These are phyloP conservation scores for Fagopyrum esculentum DNA, from an alignment of 148 eudicot species.

Conservation along the genomic window DNA sequence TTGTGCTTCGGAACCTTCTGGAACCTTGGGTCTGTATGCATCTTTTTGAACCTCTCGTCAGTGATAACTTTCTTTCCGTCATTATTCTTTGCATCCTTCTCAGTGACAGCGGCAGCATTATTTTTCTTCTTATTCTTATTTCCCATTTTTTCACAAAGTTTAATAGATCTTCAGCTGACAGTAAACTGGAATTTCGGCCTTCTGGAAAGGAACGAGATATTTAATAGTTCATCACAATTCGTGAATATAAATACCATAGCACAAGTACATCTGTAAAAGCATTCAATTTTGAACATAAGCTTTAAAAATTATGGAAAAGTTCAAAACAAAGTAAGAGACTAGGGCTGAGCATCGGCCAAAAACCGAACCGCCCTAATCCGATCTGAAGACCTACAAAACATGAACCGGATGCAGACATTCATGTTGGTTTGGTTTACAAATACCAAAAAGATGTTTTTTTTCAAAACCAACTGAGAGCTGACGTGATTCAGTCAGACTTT, in stretches of 20 bases:
- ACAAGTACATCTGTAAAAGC: not conserved
- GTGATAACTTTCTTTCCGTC: slow-evolving; percentile 21
- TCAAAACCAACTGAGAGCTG: no score
- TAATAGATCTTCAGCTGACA: not conserved
- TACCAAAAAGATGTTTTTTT: no score
- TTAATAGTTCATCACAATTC: not conserved
- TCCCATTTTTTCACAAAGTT: not conserved
- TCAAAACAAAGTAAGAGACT: no score
- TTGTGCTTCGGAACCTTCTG: slow-evolving; percentile 48
- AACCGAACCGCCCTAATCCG: no score
- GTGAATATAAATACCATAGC: not conserved
- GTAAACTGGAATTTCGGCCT: not conserved
- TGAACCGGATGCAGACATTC: no score
- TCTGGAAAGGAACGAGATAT: not conserved
- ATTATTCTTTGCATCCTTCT: slow-evolving; percentile 3
- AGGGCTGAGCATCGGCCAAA: no score
- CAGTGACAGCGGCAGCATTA: slow-evolving; percentile 8
- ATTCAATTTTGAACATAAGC: not conserved
- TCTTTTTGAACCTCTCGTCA: slow-evolving; percentile 58
- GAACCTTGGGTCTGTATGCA: slow-evolving; percentile 77
- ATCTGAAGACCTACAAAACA: no score
- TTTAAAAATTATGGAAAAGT: not conserved
- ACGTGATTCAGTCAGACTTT: no score
- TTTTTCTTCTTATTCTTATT: slow-evolving; percentile 33
- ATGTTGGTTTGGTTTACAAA: no score